These are phyloP conservation scores for Spirogloea muscicola DNA, from an alignment of 139 green algal genomes.

Conservation along the genomic window DNA sequence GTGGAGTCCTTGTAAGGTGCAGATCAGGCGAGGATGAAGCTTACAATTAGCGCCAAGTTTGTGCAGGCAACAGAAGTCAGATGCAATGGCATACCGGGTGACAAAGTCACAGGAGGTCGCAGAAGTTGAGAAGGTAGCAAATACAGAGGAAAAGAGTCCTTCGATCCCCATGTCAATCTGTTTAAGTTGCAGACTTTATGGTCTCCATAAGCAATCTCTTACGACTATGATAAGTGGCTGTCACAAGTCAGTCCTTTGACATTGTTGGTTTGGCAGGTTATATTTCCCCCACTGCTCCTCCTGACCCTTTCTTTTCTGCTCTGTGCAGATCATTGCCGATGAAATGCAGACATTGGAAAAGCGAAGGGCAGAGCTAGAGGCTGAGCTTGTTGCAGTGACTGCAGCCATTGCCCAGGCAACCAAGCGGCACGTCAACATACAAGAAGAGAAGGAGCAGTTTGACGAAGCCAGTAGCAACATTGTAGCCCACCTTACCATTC, in stretches of 20 bases:
- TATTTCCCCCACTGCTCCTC: no score
- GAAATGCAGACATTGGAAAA: conserved; percentile 24
- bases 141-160: no score
- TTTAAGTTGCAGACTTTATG: no score
- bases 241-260: no score
- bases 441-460: conserved; percentile 50
- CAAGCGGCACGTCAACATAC: conserved; percentile 32
- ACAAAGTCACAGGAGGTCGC: conserved; percentile 34
- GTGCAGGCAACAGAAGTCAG: conserved; percentile 45
- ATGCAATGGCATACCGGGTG: conserved; percentile 29
- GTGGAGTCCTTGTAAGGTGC: no score
- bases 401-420: conserved; percentile 31
- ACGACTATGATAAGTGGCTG: no score
- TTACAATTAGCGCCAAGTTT: no score
- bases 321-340: conserved; percentile 10
- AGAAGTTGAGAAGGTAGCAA: conserved; percentile 43
- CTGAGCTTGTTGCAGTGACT: conserved; percentile 29
- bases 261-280: no score
- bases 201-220: no score
- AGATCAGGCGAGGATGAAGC: no score
- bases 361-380: conserved; percentile 23
- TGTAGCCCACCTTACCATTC: conserved; percentile 22
- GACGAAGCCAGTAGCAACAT: conserved; percentile 29
- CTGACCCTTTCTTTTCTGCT: neutral
- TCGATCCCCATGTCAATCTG: no score